Base-by-base conservation (phyloP, 179 eudicot genomes). In the Drosera spatulata region DNA sequence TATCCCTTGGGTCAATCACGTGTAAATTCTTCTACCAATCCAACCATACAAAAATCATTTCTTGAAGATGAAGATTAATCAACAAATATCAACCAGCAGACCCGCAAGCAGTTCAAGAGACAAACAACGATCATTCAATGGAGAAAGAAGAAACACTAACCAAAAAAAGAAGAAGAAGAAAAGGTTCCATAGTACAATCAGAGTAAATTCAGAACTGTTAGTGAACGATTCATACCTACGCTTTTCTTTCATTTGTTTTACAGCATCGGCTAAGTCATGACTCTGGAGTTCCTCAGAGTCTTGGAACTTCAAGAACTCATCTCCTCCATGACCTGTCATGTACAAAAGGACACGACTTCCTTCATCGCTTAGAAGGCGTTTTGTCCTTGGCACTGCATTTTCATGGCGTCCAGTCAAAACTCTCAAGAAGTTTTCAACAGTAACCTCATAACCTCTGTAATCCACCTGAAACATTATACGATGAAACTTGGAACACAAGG, bases 311-410 rank as follows among this genome's bases (percentile, higher is more conserved):
- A 91, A 80, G 76, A n/a, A n/a, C n/a, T n/a, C n/a, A n/a, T 91
- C 96, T 68, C 98, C 98, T 66, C 98, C 98, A 79, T 91, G 98
- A 58, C 98, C 98, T 8, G 98, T 88, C 98, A 91, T 91, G 61
- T 91, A 91, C 39, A 91, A 64, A 61, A 91, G 87, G 74, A 91
- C 84, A 71, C 84, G 98, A 68, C 98, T 91, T 65, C 98, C 96
- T 79, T 91, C 98, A 71, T 91, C 98, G 69, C 98, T 91, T 65
- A 88, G 68, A 44, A 91, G 89, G 60, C 95, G 85, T 66, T 91
- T 91, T 45, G 98, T 88, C 76, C 98, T 82, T 57, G 98, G 98
- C 62, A 91, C 95, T 54, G 95, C 89, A 71, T 71, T 74, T 77
- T 91, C 96, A 72, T 91, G 98, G 50, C 98, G 95, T 43, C 98